phyloP scores from a whole-genome alignment of 176 grass and related monocot genomes.

The Aegilops umbellulata region DNA sequence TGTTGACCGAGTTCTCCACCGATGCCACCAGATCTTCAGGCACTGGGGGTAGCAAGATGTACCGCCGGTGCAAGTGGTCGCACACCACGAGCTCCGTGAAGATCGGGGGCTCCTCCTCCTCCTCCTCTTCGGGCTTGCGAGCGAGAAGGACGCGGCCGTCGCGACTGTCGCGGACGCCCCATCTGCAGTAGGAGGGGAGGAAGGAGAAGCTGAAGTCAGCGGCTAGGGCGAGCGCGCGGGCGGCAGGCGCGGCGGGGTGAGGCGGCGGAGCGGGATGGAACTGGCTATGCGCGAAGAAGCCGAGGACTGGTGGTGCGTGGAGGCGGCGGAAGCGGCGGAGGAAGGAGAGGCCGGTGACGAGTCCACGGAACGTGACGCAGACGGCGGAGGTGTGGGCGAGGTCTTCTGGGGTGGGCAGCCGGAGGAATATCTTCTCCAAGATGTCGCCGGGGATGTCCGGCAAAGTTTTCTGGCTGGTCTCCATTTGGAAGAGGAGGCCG shows the following conservation, averaged over 20 bases:
- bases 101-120: not conserved
- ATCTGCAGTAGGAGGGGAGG: not conserved
- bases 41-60: not conserved
- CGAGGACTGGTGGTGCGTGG: too few relatives aligned
- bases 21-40: not conserved
- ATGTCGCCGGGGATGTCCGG: not conserved
- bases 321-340: not conserved
- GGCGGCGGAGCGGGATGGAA: not conserved
- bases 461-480: not conserved
- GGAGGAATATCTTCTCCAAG: not conserved
- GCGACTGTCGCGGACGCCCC: not conserved
- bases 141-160: not conserved
- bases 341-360: not conserved
- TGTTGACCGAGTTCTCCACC: not conserved
- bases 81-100: not conserved
- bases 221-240: not conserved
- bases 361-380: not conserved
- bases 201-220: not conserved
- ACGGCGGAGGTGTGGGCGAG: not conserved
- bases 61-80: not conserved
- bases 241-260: not conserved
- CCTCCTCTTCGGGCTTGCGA: not conserved
- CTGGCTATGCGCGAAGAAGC: too few relatives aligned
- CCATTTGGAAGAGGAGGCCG: too few relatives aligned
- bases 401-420: not conserved